Percentiles rank a stretch among this genome's conserved stretches.
Evolutionary conservation across 139 green algal genomes (phyloP).

Genomic region (Chlorella sp.): DNA sequence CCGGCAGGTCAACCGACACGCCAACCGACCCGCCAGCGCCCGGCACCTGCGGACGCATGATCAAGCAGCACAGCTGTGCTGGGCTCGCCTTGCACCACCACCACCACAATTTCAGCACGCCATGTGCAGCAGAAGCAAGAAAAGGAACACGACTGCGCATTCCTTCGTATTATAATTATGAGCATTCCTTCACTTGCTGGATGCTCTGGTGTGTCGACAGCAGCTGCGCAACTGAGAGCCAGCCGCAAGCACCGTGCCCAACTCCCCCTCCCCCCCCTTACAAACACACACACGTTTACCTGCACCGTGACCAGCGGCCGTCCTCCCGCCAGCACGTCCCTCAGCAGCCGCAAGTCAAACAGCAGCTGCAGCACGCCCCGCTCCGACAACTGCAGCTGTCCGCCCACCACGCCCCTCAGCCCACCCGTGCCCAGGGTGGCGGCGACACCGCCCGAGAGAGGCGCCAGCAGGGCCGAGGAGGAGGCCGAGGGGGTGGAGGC

Average conservation of each 20-base stretch:
- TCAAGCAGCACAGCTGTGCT: too few species aligned
- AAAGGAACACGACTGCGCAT: too few species aligned
- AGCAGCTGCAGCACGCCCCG: conserved; percentile 89
- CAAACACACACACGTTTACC: too few species aligned
- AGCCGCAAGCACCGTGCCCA: too few species aligned
- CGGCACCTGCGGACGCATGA: conserved; percentile 12
- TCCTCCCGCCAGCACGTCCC: conserved; percentile 60
- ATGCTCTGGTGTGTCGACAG: too few species aligned
- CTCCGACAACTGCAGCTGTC: conserved; percentile 46
- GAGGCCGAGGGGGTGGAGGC: background rate
- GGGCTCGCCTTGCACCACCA: conserved; percentile 8
- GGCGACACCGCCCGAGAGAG: background rate
- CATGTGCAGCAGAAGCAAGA: conserved; percentile 1
- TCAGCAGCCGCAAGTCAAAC: conserved; percentile 77
- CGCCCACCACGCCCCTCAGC: background rate
- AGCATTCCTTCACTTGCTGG: too few species aligned
- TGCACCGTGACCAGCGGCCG: conserved; percentile 17
- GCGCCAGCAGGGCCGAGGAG: conserved; percentile 2
- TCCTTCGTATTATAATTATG: too few species aligned
- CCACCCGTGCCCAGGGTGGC: background rate
- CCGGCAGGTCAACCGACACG: conserved; percentile 1
- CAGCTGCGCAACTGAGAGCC: too few species aligned
- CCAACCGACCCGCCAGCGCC: background rate
- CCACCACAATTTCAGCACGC: background rate
- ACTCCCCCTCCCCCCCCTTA: too few species aligned